A percentile compares a stretch with the other conserved stretches of the same genome.
Conservation (phyloP, 306 rosid species). For the Quillaja saponaria region DNA sequence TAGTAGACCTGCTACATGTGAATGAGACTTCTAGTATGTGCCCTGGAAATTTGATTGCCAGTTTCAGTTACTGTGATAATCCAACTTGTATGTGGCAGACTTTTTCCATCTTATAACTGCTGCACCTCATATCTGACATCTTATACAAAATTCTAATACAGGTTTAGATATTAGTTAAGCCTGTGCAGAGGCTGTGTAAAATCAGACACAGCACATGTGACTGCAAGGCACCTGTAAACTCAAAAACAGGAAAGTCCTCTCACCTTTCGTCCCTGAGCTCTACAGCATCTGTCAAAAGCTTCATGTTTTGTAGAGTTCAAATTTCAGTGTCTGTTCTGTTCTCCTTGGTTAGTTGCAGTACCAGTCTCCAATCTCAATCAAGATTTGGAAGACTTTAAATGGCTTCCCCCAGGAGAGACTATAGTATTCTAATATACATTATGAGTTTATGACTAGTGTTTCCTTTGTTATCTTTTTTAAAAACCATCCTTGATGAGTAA, state of each 20-base stretch:
- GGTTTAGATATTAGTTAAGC: slow-evolving; percentile 13
- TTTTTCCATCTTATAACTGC: slow-evolving; percentile 28
- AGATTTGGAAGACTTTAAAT: slow-evolving; percentile 5
- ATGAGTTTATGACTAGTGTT: slow-evolving; percentile 8
- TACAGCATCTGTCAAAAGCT: slow-evolving; percentile 22
- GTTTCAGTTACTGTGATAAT: slow-evolving; percentile 22
- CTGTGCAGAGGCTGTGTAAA: slow-evolving; percentile 19
- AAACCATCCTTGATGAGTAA: slow-evolving; percentile 5
- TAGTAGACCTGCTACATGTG: slow-evolving; percentile 10
- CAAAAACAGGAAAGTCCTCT: slow-evolving; percentile 7
- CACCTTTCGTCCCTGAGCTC: slow-evolving; percentile 18
- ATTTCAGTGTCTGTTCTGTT: slow-evolving; percentile 11
- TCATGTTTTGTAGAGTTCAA: slow-evolving; percentile 26
- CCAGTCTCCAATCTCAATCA: slow-evolving; percentile 22
- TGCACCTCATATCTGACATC: slow-evolving; percentile 24
- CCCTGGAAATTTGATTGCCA: slow-evolving; percentile 23
- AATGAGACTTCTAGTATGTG: neutral
- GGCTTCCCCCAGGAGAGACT: slow-evolving; percentile 22
- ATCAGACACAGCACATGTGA: slow-evolving; percentile 12
- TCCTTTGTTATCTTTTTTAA: slow-evolving; percentile 3
- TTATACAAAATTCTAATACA: slow-evolving; percentile 32
- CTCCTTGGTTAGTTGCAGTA: slow-evolving; percentile 28
- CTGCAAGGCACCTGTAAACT: slow-evolving; percentile 24
- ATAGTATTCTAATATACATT: slow-evolving; percentile 32
- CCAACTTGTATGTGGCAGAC: slow-evolving; percentile 11